These are phyloP conservation scores for Rhizopogon vesiculosus DNA, from an alignment of 768 basidiomycete species.

Conservation along the genomic window DNA sequence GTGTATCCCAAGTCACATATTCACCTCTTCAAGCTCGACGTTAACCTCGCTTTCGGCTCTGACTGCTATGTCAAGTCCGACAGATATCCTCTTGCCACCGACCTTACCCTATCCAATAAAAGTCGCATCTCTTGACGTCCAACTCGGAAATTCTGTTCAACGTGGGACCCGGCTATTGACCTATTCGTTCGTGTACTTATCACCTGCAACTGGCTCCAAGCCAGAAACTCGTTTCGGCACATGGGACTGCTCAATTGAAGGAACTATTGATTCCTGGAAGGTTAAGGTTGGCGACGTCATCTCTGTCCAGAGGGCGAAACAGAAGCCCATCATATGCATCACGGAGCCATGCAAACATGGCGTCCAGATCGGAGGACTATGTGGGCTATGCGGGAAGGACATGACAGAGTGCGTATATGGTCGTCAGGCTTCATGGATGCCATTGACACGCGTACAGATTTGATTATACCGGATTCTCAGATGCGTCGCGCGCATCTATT, in stretches of 20 bases:
- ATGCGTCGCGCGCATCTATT: slow-evolving; percentile 81
- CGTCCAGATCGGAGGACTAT: slow-evolving; percentile 87
- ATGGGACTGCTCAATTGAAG: slow-evolving; percentile 88
- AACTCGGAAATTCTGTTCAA: slow-evolving; percentile 39
- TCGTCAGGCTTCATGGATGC: slow-evolving; percentile 2
- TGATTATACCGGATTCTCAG: slow-evolving; percentile 87
- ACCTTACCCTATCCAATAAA: slow-evolving; percentile 86
- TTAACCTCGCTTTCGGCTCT: background rate
- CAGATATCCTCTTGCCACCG: slow-evolving; percentile 71
- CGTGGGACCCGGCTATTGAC: slow-evolving; percentile 79
- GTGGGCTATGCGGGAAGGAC: slow-evolving; percentile 93
- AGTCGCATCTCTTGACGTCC: slow-evolving; percentile 63
- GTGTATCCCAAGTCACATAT: slow-evolving; percentile 1
- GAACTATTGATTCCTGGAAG: slow-evolving; percentile 69
- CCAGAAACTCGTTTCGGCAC: slow-evolving; percentile 78
- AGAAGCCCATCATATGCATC: slow-evolving; percentile 59
- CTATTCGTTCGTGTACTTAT: slow-evolving; percentile 71
- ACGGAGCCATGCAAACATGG: slow-evolving; percentile 96
- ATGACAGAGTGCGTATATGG: slow-evolving; percentile 70
- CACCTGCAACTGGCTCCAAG: slow-evolving; percentile 38
- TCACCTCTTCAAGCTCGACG: background rate
- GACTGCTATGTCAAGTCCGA: slow-evolving; percentile 50
- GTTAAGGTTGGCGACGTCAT: slow-evolving; percentile 63
- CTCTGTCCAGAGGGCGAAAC: slow-evolving; percentile 51
- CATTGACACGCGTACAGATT: slow-evolving; percentile 36